Base-by-base conservation (phyloP, 164 flowering plant genomes). In the Nelumbo lutea region DNA sequence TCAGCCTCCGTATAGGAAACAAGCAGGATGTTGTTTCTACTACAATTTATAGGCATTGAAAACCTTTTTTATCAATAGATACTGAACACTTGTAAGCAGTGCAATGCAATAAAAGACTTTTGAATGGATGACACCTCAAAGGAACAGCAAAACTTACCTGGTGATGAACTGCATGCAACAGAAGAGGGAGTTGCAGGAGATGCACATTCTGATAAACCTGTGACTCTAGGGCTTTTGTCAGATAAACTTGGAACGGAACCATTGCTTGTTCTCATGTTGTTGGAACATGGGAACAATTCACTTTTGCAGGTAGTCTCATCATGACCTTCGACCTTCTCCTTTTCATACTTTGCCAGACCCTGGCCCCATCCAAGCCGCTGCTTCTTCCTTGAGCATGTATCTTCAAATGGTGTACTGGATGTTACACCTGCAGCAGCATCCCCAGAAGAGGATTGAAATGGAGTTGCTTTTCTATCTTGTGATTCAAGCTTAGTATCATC, bases 301-400 rank as follows among this genome's bases (percentile, higher is more conserved):
- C 72, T 79, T 68, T 79, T 78, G 56, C 58, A 62, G 39, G 51
- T 64, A 71, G 52, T 73, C 51, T 79, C 92, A 55, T 86, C 90
- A 58, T 90, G 93, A 43, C 82, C 96, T 27, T 84, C 97, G 66
- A 89, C 90, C 75, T 86, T 88, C 82, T 86, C 81, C 75, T 90
- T 93, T 80, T 96, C 99, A 74, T 90, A 96, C 77, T 91, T 96
- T n/a, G 99, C 99, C 77, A 96, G 84, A 52, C 99, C 99, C 76
- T 96, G 93, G 43, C 99, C 99, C 98, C 98, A 96, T 40, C 91
- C 90, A 62, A 96, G 98, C 15, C 99, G 91, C 55, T 86, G 94
- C 77, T 90, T 96, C 84, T 96, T 96, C 82, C 85, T 82, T 42
- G 90, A 77, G 55, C 77, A 67, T 8, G 82, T 73, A 43, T 86